Conservation (phyloP, 208 protist genomes). For the Herpetomonas tarakana region DNA sequence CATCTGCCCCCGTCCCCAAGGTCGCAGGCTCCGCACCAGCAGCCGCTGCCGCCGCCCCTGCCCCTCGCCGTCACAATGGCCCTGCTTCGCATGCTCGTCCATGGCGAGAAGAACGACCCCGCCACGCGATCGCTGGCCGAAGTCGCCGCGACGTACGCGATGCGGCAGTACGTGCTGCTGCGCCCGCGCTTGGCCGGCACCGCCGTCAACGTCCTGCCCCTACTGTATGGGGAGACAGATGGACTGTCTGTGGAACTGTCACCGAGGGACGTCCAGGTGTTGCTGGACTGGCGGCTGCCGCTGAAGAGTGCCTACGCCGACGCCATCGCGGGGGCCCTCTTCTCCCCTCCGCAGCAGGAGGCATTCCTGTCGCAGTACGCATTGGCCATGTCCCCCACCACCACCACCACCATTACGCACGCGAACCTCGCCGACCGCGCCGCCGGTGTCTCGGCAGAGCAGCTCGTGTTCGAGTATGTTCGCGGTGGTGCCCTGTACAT, state of each 20-base stretch:
- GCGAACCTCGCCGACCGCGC: neutral
- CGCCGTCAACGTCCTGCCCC: constrained; percentile 33
- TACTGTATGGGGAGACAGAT: too few relatives aligned
- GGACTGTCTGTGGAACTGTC: too few relatives aligned
- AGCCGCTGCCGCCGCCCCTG: constrained; percentile 4
- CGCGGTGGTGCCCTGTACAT: constrained; percentile 51
- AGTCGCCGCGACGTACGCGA: constrained; percentile 50
- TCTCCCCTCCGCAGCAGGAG: constrained; percentile 21
- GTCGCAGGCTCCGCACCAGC: too few relatives aligned
- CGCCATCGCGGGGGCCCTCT: constrained; percentile 26
- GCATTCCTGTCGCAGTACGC: constrained; percentile 15
- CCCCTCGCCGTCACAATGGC: constrained; percentile 31
- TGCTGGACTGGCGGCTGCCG: constrained; percentile 39
- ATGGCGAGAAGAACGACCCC: constrained; percentile 14
- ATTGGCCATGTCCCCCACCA: constrained; percentile 1
- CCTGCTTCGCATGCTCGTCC: constrained; percentile 23
- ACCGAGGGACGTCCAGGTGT: constrained; percentile 5
- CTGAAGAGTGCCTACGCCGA: constrained; percentile 26
- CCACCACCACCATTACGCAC: neutral
- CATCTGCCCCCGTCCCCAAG: too few relatives aligned
- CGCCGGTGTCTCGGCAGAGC: constrained; percentile 24
- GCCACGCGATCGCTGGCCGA: constrained; percentile 39
- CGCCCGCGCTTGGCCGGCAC: constrained; percentile 44
- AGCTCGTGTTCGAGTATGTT: constrained; percentile 54
- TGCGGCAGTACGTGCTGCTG: constrained; percentile 65